phyloP scores from a whole-genome alignment of 2,329 filamentous ascomycete genomes.

The Nothopassalora personata region DNA sequence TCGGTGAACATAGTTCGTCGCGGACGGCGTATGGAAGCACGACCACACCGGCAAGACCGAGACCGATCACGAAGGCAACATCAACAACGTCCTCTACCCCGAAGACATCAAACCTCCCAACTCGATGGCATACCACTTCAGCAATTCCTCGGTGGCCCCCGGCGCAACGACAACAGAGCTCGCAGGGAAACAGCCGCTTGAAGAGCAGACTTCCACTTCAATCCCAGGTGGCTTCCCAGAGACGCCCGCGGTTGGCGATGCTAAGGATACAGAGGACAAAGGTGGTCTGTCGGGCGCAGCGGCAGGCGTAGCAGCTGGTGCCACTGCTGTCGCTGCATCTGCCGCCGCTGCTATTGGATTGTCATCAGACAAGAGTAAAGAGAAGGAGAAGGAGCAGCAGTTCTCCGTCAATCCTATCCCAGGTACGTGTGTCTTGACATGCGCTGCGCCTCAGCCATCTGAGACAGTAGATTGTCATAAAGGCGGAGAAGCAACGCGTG shows the following conservation, averaged over 20 bases:
- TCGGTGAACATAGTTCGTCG: slow-evolving; percentile 67
- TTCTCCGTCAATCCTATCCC: slow-evolving; percentile 56
- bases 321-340: slow-evolving; percentile 6
- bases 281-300: slow-evolving; percentile 5
- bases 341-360: slow-evolving; percentile 6
- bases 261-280: slow-evolving; percentile 23
- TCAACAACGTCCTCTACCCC: slow-evolving; percentile 85
- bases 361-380: slow-evolving; percentile 5
- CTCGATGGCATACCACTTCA: slow-evolving; percentile 34
- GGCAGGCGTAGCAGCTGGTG: slow-evolving; percentile 8
- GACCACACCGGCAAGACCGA: slow-evolving; percentile 78
- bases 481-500: neutral
- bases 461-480: neutral
- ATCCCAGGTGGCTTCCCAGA: slow-evolving; percentile 64
- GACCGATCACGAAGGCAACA: slow-evolving; percentile 73
- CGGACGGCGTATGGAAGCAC: slow-evolving; percentile 84
- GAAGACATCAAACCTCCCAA: slow-evolving; percentile 59
- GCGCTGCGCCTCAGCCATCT: neutral
- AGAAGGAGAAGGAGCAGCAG: slow-evolving; percentile 31
- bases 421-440: neutral
- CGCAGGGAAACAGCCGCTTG: slow-evolving; percentile 61
- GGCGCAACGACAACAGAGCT: slow-evolving; percentile 66
- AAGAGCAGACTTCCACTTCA: slow-evolving; percentile 23
- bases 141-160: slow-evolving; percentile 63
- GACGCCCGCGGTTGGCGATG: slow-evolving; percentile 55